phyloP scores from a whole-genome alignment of 768 basidiomycete species.

The Cyathus striatus region DNA sequence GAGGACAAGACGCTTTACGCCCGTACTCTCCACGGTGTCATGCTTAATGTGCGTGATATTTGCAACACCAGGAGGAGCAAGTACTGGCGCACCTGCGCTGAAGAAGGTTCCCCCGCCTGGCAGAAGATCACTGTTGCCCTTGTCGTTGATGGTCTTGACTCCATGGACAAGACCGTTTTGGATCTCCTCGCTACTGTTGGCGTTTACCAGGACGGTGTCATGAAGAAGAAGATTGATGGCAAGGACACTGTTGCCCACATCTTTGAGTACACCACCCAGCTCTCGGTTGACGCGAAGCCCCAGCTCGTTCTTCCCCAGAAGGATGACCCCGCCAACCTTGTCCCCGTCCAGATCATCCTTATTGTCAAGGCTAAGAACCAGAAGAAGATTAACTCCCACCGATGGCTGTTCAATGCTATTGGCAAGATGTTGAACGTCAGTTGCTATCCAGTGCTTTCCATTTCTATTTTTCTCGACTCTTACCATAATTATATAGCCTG shows the following conservation, averaged over 20 bases:
- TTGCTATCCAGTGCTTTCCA: constrained; percentile 32
- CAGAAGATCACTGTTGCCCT: constrained; percentile 81
- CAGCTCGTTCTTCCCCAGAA: constrained; percentile 86
- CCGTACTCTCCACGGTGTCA: constrained; percentile 84
- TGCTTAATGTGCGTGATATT: constrained; percentile 92
- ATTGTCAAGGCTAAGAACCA: constrained; percentile 91
- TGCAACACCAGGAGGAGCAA: constrained; percentile 89
- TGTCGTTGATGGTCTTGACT: constrained; percentile 82
- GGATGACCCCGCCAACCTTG: constrained; percentile 87
- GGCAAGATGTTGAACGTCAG: constrained; percentile 73
- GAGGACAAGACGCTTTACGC: constrained; percentile 82
- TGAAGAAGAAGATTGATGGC: constrained; percentile 82
- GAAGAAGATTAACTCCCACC: constrained; percentile 94
- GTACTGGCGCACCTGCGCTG: constrained; percentile 74
- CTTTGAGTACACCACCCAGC: constrained; percentile 95
- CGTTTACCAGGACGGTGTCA: constrained; percentile 85
- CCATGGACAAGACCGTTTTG: constrained; percentile 87
- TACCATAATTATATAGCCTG: constrained; percentile 57
- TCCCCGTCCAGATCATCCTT: constrained; percentile 89
- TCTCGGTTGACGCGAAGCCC: constrained; percentile 88
- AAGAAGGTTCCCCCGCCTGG: constrained; percentile 78
- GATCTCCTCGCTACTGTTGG: constrained; percentile 82
- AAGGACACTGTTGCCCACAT: constrained; percentile 88
- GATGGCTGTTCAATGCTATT: constrained; percentile 95
- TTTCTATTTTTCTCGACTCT: background rate